Conservation (phyloP, 202 grass and related monocot genomes). For the Hordeum pubiflorum region DNA sequence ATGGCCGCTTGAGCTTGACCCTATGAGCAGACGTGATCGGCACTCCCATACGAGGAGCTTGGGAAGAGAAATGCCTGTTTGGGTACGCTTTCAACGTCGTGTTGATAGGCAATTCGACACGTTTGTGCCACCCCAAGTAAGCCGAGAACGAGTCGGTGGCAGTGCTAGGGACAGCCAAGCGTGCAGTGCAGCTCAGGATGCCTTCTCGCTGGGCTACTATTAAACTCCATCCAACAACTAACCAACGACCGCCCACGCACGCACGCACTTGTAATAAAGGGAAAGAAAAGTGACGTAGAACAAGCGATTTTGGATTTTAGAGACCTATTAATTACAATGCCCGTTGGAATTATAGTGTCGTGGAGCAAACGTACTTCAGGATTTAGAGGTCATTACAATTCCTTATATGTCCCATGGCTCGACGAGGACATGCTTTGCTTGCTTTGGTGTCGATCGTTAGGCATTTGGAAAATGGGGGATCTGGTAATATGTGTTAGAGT, state of each 20-base stretch:
- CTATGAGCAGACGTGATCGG: conserved; percentile 9
- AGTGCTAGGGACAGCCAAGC: background rate
- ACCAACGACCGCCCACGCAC: background rate
- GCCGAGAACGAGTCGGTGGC: too few relatives aligned
- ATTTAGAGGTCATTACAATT: too few relatives aligned
- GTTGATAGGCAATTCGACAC: background rate
- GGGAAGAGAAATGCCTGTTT: background rate
- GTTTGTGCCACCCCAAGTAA: background rate
- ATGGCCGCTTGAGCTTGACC: background rate
- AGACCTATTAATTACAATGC: too few relatives aligned
- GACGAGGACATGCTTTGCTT: too few relatives aligned
- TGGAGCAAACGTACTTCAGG: too few relatives aligned
- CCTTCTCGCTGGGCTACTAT: background rate
- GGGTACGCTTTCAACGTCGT: background rate
- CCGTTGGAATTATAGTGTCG: too few relatives aligned
- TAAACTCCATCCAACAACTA: background rate
- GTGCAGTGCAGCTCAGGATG: background rate
- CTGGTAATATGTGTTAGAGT: too few relatives aligned
- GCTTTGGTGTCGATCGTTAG: too few relatives aligned
- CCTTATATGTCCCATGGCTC: too few relatives aligned
- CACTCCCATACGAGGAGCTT: background rate
- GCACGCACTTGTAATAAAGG: background rate
- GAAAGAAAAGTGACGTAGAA: too few relatives aligned
- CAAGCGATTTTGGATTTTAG: too few relatives aligned
- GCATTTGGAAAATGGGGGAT: too few relatives aligned